Evolutionary conservation across 2,329 filamentous ascomycete genomes (phyloP).

Genomic region (Fusarium tanahbumbuense): DNA sequence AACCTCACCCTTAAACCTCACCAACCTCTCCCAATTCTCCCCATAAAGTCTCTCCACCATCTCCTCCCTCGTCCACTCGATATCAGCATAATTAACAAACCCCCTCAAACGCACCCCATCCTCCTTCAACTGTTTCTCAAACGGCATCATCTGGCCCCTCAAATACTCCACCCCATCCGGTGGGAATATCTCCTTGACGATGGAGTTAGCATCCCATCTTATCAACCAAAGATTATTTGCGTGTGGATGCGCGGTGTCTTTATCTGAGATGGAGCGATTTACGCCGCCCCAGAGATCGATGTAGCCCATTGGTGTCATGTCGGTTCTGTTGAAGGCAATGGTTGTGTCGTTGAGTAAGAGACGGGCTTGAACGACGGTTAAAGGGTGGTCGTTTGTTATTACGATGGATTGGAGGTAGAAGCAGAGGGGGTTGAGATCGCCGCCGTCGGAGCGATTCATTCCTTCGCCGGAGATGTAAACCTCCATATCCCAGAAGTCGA

Average conservation of each 20-base stretch:
- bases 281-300: constrained; percentile 38
- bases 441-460: constrained; percentile 31
- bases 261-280: constrained; percentile 25
- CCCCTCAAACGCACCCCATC: constrained; percentile 25
- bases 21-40: constrained; percentile 27
- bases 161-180: constrained; percentile 27
- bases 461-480: constrained; percentile 23
- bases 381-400: constrained; percentile 31
- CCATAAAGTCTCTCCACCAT: constrained; percentile 36
- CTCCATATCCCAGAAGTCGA: constrained; percentile 34
- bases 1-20: constrained; percentile 21
- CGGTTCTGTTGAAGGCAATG: constrained; percentile 27
- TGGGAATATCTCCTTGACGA: constrained; percentile 28
- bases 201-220: constrained; percentile 28
- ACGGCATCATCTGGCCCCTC: constrained; percentile 31
- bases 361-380: constrained; percentile 19
- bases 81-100: constrained; percentile 42
- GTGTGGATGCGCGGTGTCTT: constrained; percentile 26
- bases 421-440: constrained; percentile 30
- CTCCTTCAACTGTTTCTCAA: constrained; percentile 24
- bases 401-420: constrained; percentile 34
- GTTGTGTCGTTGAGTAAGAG: constrained; percentile 19
- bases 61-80: constrained; percentile 25
- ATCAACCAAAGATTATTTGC: constrained; percentile 40
- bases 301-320: constrained; percentile 29